Percentiles rank a stretch among this genome's conserved stretches.
phyloP scores from a whole-genome alignment of 148 eudicot species.

The Dysphania ambrosioides region DNA sequence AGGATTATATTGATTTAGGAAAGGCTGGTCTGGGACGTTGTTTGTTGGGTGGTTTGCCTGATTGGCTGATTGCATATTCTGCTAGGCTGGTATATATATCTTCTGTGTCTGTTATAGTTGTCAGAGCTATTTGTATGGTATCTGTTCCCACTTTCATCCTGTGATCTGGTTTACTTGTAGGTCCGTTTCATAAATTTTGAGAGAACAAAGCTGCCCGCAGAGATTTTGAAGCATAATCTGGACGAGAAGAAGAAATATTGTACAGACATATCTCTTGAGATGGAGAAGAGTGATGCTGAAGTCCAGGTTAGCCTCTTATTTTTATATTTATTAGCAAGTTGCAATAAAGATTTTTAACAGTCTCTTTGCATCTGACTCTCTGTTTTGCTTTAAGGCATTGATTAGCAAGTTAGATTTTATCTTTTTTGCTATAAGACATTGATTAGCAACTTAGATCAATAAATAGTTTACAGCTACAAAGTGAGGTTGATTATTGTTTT shows the following conservation, averaged over 20 bases:
- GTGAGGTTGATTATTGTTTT: conserved; percentile 13
- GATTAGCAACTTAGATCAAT: conserved; percentile 32
- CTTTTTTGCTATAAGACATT: background rate
- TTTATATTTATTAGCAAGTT: too few species aligned
- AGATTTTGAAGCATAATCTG: conserved; percentile 74
- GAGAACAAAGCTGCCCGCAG: conserved; percentile 84
- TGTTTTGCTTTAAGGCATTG: conserved; percentile 7
- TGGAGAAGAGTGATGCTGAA: conserved; percentile 91
- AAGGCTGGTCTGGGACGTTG: conserved; percentile 94
- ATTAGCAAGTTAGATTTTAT: conserved; percentile 28
- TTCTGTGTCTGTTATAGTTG: conserved; percentile 9
- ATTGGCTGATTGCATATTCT: conserved; percentile 93
- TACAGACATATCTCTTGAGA: conserved; percentile 60
- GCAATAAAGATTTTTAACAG: background rate
- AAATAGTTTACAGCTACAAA: background rate
- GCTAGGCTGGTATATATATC: conserved; percentile 68
- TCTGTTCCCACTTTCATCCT: background rate
- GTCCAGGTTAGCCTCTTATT: conserved; percentile 58
- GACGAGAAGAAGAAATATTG: conserved; percentile 87
- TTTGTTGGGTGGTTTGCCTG: conserved; percentile 91
- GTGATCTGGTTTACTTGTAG: conserved; percentile 33
- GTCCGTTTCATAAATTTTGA: conserved; percentile 81
- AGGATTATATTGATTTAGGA: conserved; percentile 84
- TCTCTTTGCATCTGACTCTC: background rate
- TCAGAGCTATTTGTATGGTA: background rate